These are phyloP conservation scores for Gaeumannomyces sp. DNA, from an alignment of 2,329 filamentous ascomycete species.

Conservation along the genomic window DNA sequence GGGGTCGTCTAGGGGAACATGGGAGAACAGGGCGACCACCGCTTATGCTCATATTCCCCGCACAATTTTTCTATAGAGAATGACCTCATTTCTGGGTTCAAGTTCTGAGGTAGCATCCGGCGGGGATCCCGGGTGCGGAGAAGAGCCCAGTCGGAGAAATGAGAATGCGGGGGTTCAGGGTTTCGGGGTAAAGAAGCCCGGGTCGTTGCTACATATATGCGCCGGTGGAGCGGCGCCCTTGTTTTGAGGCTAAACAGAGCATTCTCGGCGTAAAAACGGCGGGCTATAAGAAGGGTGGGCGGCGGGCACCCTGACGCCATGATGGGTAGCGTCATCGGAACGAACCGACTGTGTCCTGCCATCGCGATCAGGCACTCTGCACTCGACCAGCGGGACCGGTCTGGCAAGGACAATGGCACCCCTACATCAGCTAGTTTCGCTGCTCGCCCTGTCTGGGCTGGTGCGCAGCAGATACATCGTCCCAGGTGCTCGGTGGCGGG, in stretches of 20 bases:
- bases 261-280: not conserved
- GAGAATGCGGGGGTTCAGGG: not conserved
- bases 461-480: conserved; percentile 42
- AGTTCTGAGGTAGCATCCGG: not conserved
- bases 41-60: not conserved
- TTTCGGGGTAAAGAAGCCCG: not conserved
- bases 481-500: conserved; percentile 54
- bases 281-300: not conserved
- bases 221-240: not conserved
- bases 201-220: not conserved
- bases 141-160: not conserved
- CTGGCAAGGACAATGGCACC: not conserved
- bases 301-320: no score
- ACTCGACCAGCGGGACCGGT: no score
- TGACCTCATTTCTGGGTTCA: not conserved
- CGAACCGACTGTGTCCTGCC: no score
- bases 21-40: no score
- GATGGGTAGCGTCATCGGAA: no score
- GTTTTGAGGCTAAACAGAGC: not conserved
- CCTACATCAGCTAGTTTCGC: not conserved
- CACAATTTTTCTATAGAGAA: not conserved
- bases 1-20: no score
- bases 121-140: not conserved
- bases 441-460: conserved; percentile 2
- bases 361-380: no score